A percentile compares a stretch with the other conserved stretches of the same genome.
Conservation (phyloP, 2,329 filamentous ascomycete genomes). For the Aspergillus cejpii region DNA sequence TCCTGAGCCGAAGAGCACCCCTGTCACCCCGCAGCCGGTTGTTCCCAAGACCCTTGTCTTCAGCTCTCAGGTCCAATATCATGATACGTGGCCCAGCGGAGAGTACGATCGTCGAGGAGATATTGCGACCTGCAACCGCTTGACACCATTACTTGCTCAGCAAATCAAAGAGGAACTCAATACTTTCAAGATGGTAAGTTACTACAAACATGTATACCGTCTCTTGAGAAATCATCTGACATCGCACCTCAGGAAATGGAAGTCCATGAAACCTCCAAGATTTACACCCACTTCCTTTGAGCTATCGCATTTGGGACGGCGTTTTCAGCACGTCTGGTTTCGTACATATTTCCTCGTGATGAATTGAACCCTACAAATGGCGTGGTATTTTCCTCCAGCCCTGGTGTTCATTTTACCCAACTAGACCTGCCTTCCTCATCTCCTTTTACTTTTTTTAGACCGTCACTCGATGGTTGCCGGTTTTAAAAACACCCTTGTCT, state of each 20-base stretch:
- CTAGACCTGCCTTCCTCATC: slow-evolving; percentile 14
- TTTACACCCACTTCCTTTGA: slow-evolving; percentile 99
- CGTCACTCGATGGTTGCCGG: slow-evolving; percentile 16
- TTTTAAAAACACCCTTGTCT: too few relatives aligned
- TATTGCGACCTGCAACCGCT: slow-evolving; percentile 92
- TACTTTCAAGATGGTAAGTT: slow-evolving; percentile 93
- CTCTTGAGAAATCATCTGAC: not conserved
- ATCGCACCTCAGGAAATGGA: slow-evolving; percentile 79
- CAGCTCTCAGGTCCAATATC: slow-evolving; percentile 86
- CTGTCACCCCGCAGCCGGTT: slow-evolving; percentile 60
- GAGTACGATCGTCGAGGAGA: slow-evolving; percentile 96
- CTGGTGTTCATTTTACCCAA: slow-evolving; percentile 18
- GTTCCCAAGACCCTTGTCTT: slow-evolving; percentile 58
- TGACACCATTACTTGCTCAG: slow-evolving; percentile 94
- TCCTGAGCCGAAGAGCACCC: slow-evolving; percentile 68
- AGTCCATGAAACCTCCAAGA: slow-evolving; percentile 96
- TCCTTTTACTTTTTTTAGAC: slow-evolving; percentile 16
- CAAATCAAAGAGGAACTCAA: slow-evolving; percentile 99
- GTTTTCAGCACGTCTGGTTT: slow-evolving; percentile 19
- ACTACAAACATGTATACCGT: not conserved
- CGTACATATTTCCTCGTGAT: slow-evolving; percentile 14
- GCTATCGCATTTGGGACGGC: slow-evolving; percentile 25
- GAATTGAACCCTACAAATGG: slow-evolving; percentile 17
- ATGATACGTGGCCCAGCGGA: slow-evolving; percentile 91
- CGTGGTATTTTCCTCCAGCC: slow-evolving; percentile 15